Base-by-base conservation (phyloP, 352 stramenopile genomes). In the Phytophthora sojae region DNA sequence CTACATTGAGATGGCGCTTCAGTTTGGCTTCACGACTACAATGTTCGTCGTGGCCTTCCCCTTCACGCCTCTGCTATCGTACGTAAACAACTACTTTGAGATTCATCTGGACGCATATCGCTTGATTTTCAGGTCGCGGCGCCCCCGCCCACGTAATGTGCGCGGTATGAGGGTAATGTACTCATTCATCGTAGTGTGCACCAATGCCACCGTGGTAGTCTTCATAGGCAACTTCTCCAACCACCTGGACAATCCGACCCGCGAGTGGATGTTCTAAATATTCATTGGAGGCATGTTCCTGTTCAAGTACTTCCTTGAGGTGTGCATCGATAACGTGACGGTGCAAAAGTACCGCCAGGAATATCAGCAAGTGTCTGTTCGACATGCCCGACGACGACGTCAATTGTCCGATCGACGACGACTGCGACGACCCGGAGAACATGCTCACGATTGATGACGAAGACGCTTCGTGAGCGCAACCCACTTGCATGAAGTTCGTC, bases 31-130 rank as follows among this genome's bases (percentile, higher is more conserved):
- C 70, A 95, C 88, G 32, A 94, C 80, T 14, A n/a, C n/a, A n/a
- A 93, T 97, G 81, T 97, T 97, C 89, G 94, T 97, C 1, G 89
- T 93, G 15, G 94, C 94, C 32, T 99, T 98, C 76, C 96, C 96
- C 3, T 85, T 99, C 64, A 94, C 95, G 44, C 89, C 94, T 51
- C 59, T 98, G 53, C 84, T 98, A 19, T 96, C 94, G 54, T 95
- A 96, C 64, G 67, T 97, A 52, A 97, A 97, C 65, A 98, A 98
- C 75, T 91, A 95, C 64, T 89, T 98, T 60, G 95, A 98, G 75
- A 96, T 98, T 64, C 89, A 94, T 57, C 79, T 97, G 19, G 91
- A 98, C 53, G 92, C 89, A 0, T 94, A 93, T 56, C 95, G 95
- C 32, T 73, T 98, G 14, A 69, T 95, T 61, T 86, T 86, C 19